phyloP scores from a whole-genome alignment of 768 basidiomycete species.

The Phylloporus scabripes region DNA sequence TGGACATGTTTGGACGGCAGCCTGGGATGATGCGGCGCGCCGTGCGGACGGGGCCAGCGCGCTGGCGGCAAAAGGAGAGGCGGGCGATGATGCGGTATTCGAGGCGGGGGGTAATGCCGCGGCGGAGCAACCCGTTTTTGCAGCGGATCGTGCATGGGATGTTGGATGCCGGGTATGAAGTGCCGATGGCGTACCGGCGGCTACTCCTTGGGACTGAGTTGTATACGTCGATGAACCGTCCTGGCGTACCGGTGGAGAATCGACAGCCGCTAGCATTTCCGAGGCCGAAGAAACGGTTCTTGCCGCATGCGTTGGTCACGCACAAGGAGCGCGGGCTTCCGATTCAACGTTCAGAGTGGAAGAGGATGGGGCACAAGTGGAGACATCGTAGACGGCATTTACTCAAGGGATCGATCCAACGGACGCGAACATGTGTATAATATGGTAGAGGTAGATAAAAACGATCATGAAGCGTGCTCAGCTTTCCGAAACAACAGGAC shows the following conservation, averaged over 20 bases:
- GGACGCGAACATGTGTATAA: conserved; percentile 27
- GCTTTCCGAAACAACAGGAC: conserved; percentile 42
- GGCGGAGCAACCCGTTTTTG: conserved; percentile 32
- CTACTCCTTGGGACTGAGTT: conserved; percentile 36
- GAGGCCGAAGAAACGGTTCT: conserved; percentile 14
- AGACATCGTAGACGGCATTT: conserved; percentile 12
- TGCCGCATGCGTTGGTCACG: conserved; percentile 22
- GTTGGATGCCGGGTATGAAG: conserved; percentile 33
- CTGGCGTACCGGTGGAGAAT: conserved; percentile 10
- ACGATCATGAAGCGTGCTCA: conserved; percentile 1
- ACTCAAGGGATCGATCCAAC: conserved; percentile 2
- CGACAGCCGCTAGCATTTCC: conserved; percentile 28
- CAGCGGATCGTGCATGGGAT: conserved; percentile 37
- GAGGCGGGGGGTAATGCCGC: conserved; percentile 20
- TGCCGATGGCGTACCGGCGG: conserved; percentile 38
- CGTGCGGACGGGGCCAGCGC: conserved; percentile 13
- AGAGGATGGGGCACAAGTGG: conserved; percentile 16
- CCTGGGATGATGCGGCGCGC: conserved; percentile 16
- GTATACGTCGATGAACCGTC: conserved; percentile 16
- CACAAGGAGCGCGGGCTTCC: conserved; percentile 34
- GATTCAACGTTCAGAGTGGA: conserved; percentile 26
- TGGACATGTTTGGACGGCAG: conserved; percentile 39
- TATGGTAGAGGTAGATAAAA: conserved; percentile 16
- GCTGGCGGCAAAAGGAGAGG: conserved; percentile 29
- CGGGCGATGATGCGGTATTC: conserved; percentile 26